A percentile compares a stretch with the other conserved stretches of the same genome.
Conservation (phyloP, 2,329 filamentous ascomycete genomes). For the Ceratocystis huliohia region DNA sequence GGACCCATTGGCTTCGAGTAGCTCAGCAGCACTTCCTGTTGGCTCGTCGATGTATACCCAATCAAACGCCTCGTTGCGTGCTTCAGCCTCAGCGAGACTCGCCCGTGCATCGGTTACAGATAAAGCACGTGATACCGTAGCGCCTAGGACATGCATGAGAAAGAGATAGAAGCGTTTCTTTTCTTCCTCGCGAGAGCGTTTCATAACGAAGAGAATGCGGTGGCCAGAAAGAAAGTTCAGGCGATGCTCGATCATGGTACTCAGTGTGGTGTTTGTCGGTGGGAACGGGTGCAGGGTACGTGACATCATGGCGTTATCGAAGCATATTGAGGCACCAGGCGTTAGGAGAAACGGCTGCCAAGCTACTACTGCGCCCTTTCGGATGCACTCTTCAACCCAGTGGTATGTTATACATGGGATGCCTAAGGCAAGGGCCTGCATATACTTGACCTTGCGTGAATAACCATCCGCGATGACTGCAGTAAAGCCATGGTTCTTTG, state of each 20-base stretch:
- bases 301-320: conserved; percentile 66
- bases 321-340: conserved; percentile 64
- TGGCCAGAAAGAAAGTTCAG: conserved; percentile 50
- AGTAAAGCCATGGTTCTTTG: conserved; percentile 55
- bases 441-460: conserved; percentile 78
- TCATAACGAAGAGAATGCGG: conserved; percentile 59
- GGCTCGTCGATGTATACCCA: conserved; percentile 70
- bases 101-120: conserved; percentile 53
- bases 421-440: conserved; percentile 84
- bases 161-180: conserved; percentile 65
- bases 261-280: conserved; percentile 42
- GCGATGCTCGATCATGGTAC: conserved; percentile 45
- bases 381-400: conserved; percentile 66
- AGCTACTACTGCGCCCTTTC: conserved; percentile 47
- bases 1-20: conserved; percentile 30
- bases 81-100: conserved; percentile 34
- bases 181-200: conserved; percentile 43
- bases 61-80: conserved; percentile 41
- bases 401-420: conserved; percentile 72
- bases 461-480: conserved; percentile 78
- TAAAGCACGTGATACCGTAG: conserved; percentile 52
- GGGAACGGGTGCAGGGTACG: conserved; percentile 53
- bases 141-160: conserved; percentile 65
- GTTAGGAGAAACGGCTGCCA: conserved; percentile 77
- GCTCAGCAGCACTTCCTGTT: conserved; percentile 39